Conservation (phyloP, 306 rosid species). For the Vigna radiata region DNA sequence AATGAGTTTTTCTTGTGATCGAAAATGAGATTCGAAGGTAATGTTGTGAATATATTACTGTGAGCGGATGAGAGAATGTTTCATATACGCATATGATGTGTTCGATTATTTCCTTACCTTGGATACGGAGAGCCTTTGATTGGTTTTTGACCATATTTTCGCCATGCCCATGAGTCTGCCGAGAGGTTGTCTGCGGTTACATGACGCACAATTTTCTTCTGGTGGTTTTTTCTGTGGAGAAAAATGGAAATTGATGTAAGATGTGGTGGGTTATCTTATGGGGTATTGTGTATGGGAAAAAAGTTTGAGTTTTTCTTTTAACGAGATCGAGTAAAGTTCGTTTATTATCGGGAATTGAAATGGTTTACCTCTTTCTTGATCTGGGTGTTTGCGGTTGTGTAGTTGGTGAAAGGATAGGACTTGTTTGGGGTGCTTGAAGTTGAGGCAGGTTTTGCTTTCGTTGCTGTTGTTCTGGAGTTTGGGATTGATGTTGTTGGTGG, state of each 20-base stretch:
- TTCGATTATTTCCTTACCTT: constrained; percentile 50
- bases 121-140: constrained; percentile 87
- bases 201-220: constrained; percentile 57
- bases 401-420: constrained; percentile 36
- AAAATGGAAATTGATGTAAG: background rate
- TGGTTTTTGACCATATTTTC: constrained; percentile 83
- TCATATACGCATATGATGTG: background rate
- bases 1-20: background rate
- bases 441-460: constrained; percentile 29
- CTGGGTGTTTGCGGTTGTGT: constrained; percentile 42
- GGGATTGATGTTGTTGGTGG: constrained; percentile 34
- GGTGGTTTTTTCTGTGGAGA: constrained; percentile 60
- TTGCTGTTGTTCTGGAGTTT: constrained; percentile 29
- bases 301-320: background rate
- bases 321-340: background rate
- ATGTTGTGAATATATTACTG: background rate
- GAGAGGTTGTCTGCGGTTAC: constrained; percentile 65
- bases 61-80: background rate
- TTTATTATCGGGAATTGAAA: background rate
- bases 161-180: constrained; percentile 85
- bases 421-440: constrained; percentile 33
- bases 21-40: background rate
- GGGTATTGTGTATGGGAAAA: background rate
- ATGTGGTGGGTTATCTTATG: background rate
- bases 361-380: constrained; percentile 59